Base-by-base conservation (phyloP, 371 early-diverging fungal species). In the Zopfochytrium polystomum region DNA sequence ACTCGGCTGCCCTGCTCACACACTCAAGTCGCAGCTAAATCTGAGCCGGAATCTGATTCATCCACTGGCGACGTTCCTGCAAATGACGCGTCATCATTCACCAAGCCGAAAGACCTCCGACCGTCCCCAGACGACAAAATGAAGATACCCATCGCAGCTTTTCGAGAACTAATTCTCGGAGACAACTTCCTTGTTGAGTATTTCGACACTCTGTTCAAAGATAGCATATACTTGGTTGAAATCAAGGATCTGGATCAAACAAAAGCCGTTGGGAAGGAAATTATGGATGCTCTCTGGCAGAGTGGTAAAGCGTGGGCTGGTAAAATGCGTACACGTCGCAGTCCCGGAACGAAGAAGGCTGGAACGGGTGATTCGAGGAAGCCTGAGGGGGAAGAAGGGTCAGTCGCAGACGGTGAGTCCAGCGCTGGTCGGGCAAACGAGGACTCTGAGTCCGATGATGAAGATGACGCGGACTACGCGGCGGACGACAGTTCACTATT, bases 121-220 rank as follows among this genome's bases (percentile, higher is more conserved):
- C n/a, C n/a, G n/a, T n/a, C n/a, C n/a, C n/a, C n/a, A n/a, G n/a
- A n/a, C n/a, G n/a, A n/a, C n/a, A n/a, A n/a, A n/a, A 33, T 65
- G 53, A 18, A 44, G 25, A 55, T 62, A n/a, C 45, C 47, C 9
- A 43, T 74, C 23, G 58, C 68, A 23, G 65, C 59, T 9, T 78
- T 76, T 57, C 55, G 70, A 26, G 73, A 76, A 49, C 63, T 74
- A 33, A 61, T 75, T 23, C 60, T 78, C 5, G 67, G 62, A 4
- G 79, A 78, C 54, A 66, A 70, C 3, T 75, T 65, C 47, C 60
- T 78, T n/a, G 69, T 68, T 3, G 71, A 73, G 13, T 78, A 72
- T 44, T 78, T 78, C 44, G 71, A 71, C 20, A 64, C 45, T 5
- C 68, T 61, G 2, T 68, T 67, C 48, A 22, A 62, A 9, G 29